Evolutionary conservation across 1,284 basidiomycete species (phyloP), one percentile per base, ranked within the genome.

Genomic region (Sanghuangporus sanghuang): DNA sequence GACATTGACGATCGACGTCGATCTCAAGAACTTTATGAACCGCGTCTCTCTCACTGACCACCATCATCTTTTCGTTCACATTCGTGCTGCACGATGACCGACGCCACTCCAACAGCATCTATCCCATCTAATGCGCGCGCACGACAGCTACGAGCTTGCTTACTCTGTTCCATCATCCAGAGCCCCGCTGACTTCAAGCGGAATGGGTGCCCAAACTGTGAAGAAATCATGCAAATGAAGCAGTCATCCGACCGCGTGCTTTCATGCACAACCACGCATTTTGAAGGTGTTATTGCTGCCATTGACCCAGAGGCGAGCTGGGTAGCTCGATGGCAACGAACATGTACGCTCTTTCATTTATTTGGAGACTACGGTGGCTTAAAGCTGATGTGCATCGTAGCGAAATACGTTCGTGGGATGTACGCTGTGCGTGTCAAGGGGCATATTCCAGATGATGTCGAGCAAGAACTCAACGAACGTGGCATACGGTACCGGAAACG

Each of bases 151-250:
- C 85, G 96, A 66, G 95, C 96, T 35, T 98, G 96, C 71, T 81
- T 98, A 6, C 83, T 96, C 38, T 98, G 96, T 75, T 97, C 93
- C 9, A 86, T 96, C 67, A 86, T 97, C 48, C 95, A 95, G 72
- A 81, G 87, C 0, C 87, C 93, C 0, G 79, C 81, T 62, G 96
- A 98, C 69, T 99, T 98, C 73, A 80, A 89, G 60, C 86, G 85
- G 67, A 79, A 81, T 52, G 96, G 96, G 2, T 99, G 96, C 73
- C 96, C 96, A 44, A 99, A 99, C 73, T 99, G 96, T 75, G 96
- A 99, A 71, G 92, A 96, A 70, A 83, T 96, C 68, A 85, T 98
- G 74, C 70, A 98, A 95, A 92, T 98, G 88, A 93, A 93, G 76
- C 89, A 89, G 27, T 90, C 86, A 65, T 81, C 85, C 14, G 96